Conservation (phyloP, 2,329 filamentous ascomycete genomes). For the Coniella lustricola region DNA sequence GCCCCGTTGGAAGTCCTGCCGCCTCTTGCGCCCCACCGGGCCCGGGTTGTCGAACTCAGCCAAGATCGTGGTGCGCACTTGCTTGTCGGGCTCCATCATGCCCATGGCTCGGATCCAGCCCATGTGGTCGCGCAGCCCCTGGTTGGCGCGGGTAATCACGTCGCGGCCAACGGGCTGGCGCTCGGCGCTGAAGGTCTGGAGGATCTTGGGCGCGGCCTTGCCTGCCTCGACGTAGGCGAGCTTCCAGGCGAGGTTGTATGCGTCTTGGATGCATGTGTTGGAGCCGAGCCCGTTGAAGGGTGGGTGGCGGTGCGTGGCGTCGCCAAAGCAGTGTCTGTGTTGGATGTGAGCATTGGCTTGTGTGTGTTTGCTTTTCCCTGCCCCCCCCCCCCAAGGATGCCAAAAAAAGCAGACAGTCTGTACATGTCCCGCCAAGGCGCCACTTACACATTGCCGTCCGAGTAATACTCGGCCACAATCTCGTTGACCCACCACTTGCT, state of each 20-base stretch:
- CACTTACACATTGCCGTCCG: slow-evolving; percentile 37
- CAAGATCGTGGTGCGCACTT: slow-evolving; percentile 32
- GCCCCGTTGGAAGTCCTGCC: slow-evolving; percentile 32
- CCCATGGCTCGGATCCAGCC: slow-evolving; percentile 40
- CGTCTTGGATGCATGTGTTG: slow-evolving; percentile 53
- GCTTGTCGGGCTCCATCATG: slow-evolving; percentile 30
- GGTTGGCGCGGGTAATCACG: slow-evolving; percentile 49
- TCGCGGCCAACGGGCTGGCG: slow-evolving; percentile 41
- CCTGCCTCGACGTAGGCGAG: slow-evolving; percentile 39
- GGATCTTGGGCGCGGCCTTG: slow-evolving; percentile 29
- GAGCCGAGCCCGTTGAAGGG: slow-evolving; percentile 50
- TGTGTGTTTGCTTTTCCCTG: background rate
- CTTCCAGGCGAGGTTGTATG: slow-evolving; percentile 51
- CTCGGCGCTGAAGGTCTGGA: slow-evolving; percentile 38
- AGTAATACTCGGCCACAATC: slow-evolving; percentile 51
- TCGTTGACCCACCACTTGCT: slow-evolving; percentile 57
- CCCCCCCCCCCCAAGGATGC: too few species aligned
- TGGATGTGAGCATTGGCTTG: background rate
- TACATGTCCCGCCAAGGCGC: too few species aligned
- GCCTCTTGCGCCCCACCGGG: slow-evolving; percentile 29
- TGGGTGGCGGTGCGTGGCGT: slow-evolving; percentile 52
- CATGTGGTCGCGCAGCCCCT: slow-evolving; percentile 45
- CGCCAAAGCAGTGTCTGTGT: slow-evolving; percentile 45
- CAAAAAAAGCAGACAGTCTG: too few species aligned
- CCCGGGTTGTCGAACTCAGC: slow-evolving; percentile 33